Evolutionary conservation across 768 basidiomycete species (phyloP).

Genomic region (Serendipita sp.): DNA sequence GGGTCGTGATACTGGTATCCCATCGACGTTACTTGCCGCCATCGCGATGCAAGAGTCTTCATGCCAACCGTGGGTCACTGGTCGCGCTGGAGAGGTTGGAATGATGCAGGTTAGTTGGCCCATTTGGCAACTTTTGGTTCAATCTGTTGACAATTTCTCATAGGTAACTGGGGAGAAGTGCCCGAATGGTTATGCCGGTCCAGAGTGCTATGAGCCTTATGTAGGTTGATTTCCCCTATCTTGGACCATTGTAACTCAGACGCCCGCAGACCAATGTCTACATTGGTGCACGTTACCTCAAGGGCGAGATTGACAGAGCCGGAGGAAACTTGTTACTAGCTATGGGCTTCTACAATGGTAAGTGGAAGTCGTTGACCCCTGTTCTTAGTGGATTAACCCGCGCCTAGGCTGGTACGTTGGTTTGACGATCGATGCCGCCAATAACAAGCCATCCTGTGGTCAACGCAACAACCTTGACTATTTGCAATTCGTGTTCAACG

Average conservation of each 20-base stretch:
- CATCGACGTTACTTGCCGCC: constrained; percentile 63
- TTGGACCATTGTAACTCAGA: background rate
- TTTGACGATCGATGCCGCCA: constrained; percentile 15
- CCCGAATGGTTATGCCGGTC: too few relatives aligned
- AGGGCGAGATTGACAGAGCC: constrained; percentile 29
- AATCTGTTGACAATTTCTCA: constrained; percentile 15
- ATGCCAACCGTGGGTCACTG: constrained; percentile 51
- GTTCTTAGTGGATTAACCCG: too few relatives aligned
- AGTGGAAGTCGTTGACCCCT: constrained; percentile 11
- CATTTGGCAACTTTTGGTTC: constrained; percentile 41
- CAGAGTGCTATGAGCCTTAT: background rate
- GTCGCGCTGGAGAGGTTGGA: constrained; percentile 69
- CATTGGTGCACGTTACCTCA: constrained; percentile 47
- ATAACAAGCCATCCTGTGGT: constrained; percentile 15
- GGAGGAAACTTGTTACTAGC: constrained; percentile 39
- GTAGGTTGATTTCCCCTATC: background rate
- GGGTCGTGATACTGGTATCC: constrained; percentile 23
- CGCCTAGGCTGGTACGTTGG: constrained; percentile 7
- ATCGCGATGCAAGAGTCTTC: constrained; percentile 80
- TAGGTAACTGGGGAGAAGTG: constrained; percentile 25
- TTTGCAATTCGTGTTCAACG: constrained; percentile 12
- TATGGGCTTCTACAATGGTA: constrained; percentile 55
- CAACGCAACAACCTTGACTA: constrained; percentile 24
- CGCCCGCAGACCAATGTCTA: constrained; percentile 41
- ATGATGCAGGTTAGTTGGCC: constrained; percentile 78